Base-by-base conservation (phyloP, 2,329 filamentous ascomycete genomes). In the Xylaria sp. region DNA sequence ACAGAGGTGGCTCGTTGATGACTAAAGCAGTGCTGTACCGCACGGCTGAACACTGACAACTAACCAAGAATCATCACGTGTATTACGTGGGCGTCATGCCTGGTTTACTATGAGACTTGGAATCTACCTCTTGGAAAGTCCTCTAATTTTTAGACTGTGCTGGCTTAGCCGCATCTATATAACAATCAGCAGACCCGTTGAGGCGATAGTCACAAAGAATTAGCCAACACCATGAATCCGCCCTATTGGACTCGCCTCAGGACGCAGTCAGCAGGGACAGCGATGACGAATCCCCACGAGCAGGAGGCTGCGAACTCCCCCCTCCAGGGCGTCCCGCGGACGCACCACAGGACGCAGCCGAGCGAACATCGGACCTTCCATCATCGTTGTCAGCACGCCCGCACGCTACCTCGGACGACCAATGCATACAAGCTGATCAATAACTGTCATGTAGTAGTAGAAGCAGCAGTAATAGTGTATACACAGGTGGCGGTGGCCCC, bases 221-320 rank as follows among this genome's bases (percentile, higher is more conserved):
- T 10, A 46, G 25, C n/a, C 31, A 41, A 58, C 34, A 10, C 41
- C 28, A 20, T 13, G 34, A 50, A 39, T 46, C 23, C 34, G 28
- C 50, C 62, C 25, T 9, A 15, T 64, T n/a, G 20, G n/a, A 20
- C 34, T 48, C 37, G 2, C 8, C 34, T 10, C 10, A 9, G 34
- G n/a, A 46, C 44, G 12, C n/a, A 20, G 28, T 58, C 51, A 58
- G 65, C 65, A 58, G 15, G 51, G 25, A 41, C 20, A 44, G 23
- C 44, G 44, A 63, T 63, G 65, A 63, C 59, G 65, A 63, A 31
- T 63, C 65, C 58, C 28, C 54, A 37, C 28, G 34, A 34, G 51
- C 20, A 28, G 44, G 34, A 39, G 15, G 18, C 3, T 50, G 34
- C n/a, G 20, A 58, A 25, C 4, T 5, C 12, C 10, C 39, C 34